phyloP scores from a whole-genome alignment of 176 grass and related monocot genomes.

The Aegilops sharonensis region DNA sequence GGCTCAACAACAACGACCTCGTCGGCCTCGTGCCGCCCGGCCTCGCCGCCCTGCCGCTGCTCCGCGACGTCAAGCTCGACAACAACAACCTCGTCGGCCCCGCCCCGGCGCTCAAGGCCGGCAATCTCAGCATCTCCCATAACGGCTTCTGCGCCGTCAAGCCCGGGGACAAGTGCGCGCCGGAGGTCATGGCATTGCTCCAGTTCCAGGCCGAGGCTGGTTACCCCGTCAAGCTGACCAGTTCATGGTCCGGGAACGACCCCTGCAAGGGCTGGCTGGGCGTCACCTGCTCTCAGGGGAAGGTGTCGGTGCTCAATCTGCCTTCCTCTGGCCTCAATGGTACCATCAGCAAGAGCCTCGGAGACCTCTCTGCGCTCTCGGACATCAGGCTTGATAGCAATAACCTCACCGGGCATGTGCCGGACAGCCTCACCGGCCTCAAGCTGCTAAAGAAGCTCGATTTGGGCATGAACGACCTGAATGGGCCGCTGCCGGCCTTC shows the following conservation, averaged over 20 bases:
- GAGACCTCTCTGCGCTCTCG: constrained; percentile 43
- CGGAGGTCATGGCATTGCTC: constrained; percentile 55
- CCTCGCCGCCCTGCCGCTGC: constrained; percentile 36
- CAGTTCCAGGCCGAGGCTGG: constrained; percentile 43
- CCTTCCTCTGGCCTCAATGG: constrained; percentile 51
- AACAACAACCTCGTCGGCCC: constrained; percentile 78
- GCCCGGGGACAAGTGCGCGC: constrained; percentile 44
- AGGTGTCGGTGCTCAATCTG: constrained; percentile 52
- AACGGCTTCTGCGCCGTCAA: constrained; percentile 62
- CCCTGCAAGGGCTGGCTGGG: constrained; percentile 63
- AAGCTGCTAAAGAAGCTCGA: constrained; percentile 56
- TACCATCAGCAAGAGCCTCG: constrained; percentile 65
- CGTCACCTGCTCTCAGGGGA: constrained; percentile 45
- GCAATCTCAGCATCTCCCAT: constrained; percentile 39
- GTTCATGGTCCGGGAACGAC: constrained; percentile 54
- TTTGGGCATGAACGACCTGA: constrained; percentile 64
- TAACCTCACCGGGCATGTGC: constrained; percentile 61
- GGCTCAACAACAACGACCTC: constrained; percentile 73
- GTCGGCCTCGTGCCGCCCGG: constrained; percentile 53
- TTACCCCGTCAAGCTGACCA: constrained; percentile 31
- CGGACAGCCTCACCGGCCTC: constrained; percentile 45
- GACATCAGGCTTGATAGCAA: constrained; percentile 54
- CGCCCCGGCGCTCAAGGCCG: constrained; percentile 41
- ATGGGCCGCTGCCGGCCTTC: constrained; percentile 61
- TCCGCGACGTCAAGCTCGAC: constrained; percentile 59